Evolutionary conservation across 1,284 basidiomycete genomes (phyloP).

Genomic region (Trametes pubescens): DNA sequence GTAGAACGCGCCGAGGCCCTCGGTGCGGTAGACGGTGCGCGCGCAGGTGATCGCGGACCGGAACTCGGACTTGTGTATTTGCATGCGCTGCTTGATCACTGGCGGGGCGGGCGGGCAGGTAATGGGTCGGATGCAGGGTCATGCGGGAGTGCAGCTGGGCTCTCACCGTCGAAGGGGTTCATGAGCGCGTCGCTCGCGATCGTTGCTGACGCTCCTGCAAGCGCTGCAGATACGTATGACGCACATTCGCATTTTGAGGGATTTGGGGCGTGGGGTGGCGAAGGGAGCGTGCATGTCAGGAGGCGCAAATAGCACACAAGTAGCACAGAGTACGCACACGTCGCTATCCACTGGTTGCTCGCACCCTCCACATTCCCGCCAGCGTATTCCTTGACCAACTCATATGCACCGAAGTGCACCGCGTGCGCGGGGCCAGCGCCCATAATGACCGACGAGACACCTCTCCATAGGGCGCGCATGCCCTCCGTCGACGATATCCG

Average conservation of each 20-base stretch:
- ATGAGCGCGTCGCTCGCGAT: slow-evolving; percentile 97
- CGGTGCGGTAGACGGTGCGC: slow-evolving; percentile 81
- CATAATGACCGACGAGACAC: slow-evolving; percentile 96
- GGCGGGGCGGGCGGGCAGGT: slow-evolving; percentile 31
- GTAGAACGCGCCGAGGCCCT: slow-evolving; percentile 95
- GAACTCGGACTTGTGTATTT: slow-evolving; percentile 92
- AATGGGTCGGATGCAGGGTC: slow-evolving; percentile 19
- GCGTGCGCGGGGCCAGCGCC: slow-evolving; percentile 99
- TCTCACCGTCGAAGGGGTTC: slow-evolving; percentile 98
- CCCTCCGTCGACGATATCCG: slow-evolving; percentile 96
- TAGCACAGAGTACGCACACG: slow-evolving; percentile 61
- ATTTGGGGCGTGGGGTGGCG: background rate
- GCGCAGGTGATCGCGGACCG: slow-evolving; percentile 88
- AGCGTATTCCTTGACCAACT: slow-evolving; percentile 92
- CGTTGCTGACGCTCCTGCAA: slow-evolving; percentile 95
- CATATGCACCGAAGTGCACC: slow-evolving; percentile 97
- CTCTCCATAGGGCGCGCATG: slow-evolving; percentile 90
- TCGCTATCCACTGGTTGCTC: slow-evolving; percentile 80
- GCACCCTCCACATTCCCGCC: slow-evolving; percentile 83
- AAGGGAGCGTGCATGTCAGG: background rate
- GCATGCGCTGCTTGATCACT: slow-evolving; percentile 99
- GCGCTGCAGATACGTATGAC: slow-evolving; percentile 54
- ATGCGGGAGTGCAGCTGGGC: slow-evolving; percentile 16
- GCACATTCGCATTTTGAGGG: slow-evolving; percentile 8
- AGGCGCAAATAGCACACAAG: background rate